Percentiles rank a stretch among this genome's conserved stretches.
These are phyloP conservation scores for Arthromyces matolae DNA, from an alignment of 768 basidiomycete genomes.

Conservation along the genomic window DNA sequence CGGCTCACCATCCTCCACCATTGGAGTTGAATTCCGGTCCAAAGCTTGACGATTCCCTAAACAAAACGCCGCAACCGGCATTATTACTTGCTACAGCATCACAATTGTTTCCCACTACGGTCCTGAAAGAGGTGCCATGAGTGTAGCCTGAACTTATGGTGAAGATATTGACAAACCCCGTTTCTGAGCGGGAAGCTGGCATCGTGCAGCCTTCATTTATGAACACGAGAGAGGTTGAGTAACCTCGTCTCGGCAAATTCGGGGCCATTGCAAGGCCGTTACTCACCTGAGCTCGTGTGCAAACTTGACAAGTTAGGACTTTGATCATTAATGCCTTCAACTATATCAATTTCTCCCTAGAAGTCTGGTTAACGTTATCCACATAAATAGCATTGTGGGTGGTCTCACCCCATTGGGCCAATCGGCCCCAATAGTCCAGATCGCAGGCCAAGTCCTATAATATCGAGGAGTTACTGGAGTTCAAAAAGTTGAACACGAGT, in stretches of 20 bases:
- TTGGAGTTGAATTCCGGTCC: conserved; percentile 55
- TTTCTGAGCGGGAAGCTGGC: conserved; percentile 40
- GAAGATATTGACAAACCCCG: conserved; percentile 35
- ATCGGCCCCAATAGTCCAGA: conserved; percentile 50
- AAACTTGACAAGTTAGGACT: conserved; percentile 34
- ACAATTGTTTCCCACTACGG: conserved; percentile 42
- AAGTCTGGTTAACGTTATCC: neutral
- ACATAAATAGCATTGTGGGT: too few species aligned
- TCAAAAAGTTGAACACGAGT: neutral
- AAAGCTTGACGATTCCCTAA: conserved; percentile 41
- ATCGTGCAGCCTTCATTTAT: conserved; percentile 46
- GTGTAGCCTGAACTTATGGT: neutral
- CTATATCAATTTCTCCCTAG: conserved; percentile 48
- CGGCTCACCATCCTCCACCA: conserved; percentile 56
- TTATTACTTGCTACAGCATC: conserved; percentile 45
- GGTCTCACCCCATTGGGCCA: conserved; percentile 43
- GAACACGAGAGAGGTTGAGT: neutral
- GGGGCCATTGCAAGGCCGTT: conserved; percentile 48
- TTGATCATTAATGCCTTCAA: conserved; percentile 41
- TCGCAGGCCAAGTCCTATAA: conserved; percentile 47
- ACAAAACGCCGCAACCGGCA: conserved; percentile 52
- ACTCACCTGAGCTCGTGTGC: conserved; percentile 41
- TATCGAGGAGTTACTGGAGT: neutral
- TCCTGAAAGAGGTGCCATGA: conserved; percentile 23
- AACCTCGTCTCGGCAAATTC: conserved; percentile 38